phyloP scores from a whole-genome alignment of 345 rosid species.

The Isatis tinctoria region DNA sequence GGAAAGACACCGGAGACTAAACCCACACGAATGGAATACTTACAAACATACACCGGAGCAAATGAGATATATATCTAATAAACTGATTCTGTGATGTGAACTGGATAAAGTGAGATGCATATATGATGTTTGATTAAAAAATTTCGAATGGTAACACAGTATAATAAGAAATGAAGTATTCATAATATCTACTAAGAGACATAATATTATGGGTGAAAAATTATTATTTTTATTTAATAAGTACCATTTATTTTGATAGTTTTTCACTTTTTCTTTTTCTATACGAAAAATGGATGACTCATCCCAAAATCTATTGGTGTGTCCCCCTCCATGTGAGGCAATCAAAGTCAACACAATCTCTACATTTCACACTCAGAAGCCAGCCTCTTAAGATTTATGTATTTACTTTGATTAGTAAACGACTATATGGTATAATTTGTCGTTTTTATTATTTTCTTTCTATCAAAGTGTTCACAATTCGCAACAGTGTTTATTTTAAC shows the following conservation, averaged over 20 bases:
- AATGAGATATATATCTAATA: background rate
- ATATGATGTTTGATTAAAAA: background rate
- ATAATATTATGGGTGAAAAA: background rate
- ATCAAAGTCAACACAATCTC: constrained; percentile 19
- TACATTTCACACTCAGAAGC: constrained; percentile 11
- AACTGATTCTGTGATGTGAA: too few relatives aligned
- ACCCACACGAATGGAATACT: too few relatives aligned
- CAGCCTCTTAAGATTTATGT: background rate
- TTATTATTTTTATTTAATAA: background rate
- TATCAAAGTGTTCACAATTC: background rate
- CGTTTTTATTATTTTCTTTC: background rate
- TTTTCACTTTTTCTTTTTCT: too few relatives aligned
- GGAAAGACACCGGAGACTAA: too few relatives aligned
- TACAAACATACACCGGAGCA: too few relatives aligned
- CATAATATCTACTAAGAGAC: background rate
- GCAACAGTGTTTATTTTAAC: background rate
- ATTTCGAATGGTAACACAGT: background rate
- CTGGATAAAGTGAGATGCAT: background rate
- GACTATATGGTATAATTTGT: background rate
- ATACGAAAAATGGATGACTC: background rate
- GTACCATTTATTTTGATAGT: background rate
- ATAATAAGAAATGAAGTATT: background rate
- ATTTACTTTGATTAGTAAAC: background rate
- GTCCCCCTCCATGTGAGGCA: constrained; percentile 32
- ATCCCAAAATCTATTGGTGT: constrained; percentile 2